A percentile compares a stretch with the other conserved stretches of the same genome.
Conservation (phyloP, 176 grass and related monocot genomes). For the Cenchrus fungigraminus region DNA sequence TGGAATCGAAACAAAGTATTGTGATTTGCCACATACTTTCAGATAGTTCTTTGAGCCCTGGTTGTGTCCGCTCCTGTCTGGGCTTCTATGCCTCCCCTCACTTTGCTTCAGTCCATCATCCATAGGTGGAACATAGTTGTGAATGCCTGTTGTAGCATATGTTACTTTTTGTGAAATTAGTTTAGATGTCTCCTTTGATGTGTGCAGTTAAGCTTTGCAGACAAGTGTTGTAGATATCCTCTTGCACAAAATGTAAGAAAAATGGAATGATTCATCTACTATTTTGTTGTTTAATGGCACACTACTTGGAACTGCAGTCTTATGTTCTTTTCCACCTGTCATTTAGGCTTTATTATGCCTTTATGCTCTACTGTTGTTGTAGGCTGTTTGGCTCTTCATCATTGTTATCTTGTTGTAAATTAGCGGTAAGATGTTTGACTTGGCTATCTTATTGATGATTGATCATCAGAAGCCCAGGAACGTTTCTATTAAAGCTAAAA, state of each 20-base stretch:
- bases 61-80: neutral
- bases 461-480: neutral
- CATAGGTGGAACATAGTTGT: neutral
- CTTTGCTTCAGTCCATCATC: neutral
- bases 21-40: neutral
- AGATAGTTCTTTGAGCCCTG: neutral
- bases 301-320: neutral
- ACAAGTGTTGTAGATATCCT: slow-evolving; percentile 4
- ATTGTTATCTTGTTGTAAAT: neutral
- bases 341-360: neutral
- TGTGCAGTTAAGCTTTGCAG: neutral
- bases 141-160: neutral
- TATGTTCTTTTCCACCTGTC: neutral
- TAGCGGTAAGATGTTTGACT: neutral
- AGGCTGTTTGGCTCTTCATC: neutral
- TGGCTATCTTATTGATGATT: neutral
- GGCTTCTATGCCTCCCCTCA: neutral
- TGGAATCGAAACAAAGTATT: neutral
- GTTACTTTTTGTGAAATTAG: neutral
- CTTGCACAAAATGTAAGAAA: slow-evolving; percentile 2
- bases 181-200: neutral
- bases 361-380: neutral
- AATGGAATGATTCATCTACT: neutral
- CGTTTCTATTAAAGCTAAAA: slow-evolving; percentile 4
- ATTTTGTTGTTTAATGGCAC: neutral